Evolutionary conservation across 345 rosid genomes (phyloP).

Genomic region (Gossypioides kirkii): DNA sequence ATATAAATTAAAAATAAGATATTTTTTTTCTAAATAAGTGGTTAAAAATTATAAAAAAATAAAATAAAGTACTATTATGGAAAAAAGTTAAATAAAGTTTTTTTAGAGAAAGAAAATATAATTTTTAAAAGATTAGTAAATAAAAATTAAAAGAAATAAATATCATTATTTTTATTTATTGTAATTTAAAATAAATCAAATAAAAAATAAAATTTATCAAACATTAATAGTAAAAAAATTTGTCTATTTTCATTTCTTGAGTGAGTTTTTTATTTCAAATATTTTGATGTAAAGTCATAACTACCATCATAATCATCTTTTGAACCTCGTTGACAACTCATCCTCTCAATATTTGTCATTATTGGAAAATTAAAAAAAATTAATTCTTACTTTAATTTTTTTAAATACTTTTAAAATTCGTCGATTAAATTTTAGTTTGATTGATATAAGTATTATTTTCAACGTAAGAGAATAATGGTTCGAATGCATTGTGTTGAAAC

Average conservation of each 20-base stretch:
- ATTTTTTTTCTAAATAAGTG: not conserved
- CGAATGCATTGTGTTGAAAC: too few species aligned
- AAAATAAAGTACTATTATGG: too few species aligned
- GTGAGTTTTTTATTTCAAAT: not conserved
- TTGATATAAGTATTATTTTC: too few species aligned
- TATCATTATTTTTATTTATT: too few species aligned
- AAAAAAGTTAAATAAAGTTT: too few species aligned
- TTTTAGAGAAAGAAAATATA: too few species aligned
- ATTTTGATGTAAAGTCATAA: not conserved
- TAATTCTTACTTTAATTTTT: not conserved
- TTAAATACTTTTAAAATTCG: not conserved
- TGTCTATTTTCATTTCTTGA: not conserved
- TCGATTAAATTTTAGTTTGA: accelerated
- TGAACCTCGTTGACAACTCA: not conserved
- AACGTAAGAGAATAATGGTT: too few species aligned
- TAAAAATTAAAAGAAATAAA: too few species aligned
- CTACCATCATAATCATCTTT: conserved; percentile 2
- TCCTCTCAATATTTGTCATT: not conserved
- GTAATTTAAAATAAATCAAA: not conserved
- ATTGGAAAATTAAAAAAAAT: not conserved
- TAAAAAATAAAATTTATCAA: not conserved
- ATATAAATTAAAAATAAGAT: not conserved
- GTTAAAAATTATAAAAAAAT: too few species aligned
- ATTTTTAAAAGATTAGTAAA: too few species aligned
- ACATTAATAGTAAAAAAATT: not conserved